Conservation (phyloP, 768 basidiomycete genomes). For the Suillus weaverae region DNA sequence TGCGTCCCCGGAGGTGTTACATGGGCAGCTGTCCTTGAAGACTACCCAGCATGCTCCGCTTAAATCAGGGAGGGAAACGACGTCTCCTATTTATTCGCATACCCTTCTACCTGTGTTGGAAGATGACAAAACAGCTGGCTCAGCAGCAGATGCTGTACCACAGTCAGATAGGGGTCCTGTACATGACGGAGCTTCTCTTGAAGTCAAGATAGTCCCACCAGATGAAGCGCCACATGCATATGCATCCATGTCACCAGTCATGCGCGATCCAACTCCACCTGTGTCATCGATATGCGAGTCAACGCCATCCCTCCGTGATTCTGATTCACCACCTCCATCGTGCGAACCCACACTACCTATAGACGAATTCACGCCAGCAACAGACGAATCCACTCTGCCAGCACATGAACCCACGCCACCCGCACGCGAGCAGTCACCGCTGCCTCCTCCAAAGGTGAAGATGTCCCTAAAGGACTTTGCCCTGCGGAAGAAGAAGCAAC, state of each 20-base stretch:
- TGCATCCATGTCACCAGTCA: neutral
- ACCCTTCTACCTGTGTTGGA: neutral
- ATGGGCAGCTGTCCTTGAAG: slow-evolving; percentile 15
- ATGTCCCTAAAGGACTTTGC: slow-evolving; percentile 61
- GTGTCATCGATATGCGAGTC: neutral
- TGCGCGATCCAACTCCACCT: slow-evolving; percentile 4
- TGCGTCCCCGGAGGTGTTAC: slow-evolving; percentile 31
- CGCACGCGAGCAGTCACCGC: slow-evolving; percentile 26
- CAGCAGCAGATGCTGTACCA: neutral
- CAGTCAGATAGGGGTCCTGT: neutral
- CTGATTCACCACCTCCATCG: neutral
- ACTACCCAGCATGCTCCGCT: neutral
- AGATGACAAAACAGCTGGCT: neutral
- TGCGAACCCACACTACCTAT: neutral
- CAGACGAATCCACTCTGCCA: slow-evolving; percentile 14
- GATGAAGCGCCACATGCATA: neutral
- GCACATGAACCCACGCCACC: slow-evolving; percentile 12
- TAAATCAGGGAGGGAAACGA: neutral
- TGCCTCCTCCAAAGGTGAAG: slow-evolving; percentile 50
- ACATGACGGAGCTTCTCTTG: neutral
- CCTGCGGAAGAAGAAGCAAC: slow-evolving; percentile 52
- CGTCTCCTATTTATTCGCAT: neutral
- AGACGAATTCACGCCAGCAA: slow-evolving; percentile 6
- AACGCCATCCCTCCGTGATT: neutral
- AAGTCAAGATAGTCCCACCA: slow-evolving; percentile 1